Base-by-base conservation (phyloP, 495 filamentous ascomycete genomes). In the Penicillium herquei region DNA sequence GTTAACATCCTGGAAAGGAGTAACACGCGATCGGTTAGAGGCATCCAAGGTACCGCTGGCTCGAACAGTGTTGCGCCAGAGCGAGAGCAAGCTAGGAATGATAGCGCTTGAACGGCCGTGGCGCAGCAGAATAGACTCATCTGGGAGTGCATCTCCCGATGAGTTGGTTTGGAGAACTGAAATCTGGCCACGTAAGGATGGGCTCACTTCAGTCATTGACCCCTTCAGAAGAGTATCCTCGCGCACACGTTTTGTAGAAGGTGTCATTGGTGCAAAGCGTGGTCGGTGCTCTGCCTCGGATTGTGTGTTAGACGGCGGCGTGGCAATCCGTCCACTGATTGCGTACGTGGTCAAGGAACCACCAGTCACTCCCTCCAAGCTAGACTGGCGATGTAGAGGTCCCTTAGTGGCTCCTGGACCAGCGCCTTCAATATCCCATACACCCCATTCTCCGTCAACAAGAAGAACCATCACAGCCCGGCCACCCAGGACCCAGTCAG, bases 401-500 rank as follows among this genome's bases (percentile, higher is more conserved):
- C 71, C 78, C 43, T 79, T 75, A 7, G 68, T 73, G 55, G 64
- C 73, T 65, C 66, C 76, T 4, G 76, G 86, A 55, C 83, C 82
- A 39, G 83, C 79, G 1, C 87, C 85, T 62, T 90, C 85, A 32
- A 92, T 76, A 71, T 95, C 90, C 92, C 93, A 97, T 30, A 98
- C 84, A 4, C 90, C 92, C 92, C 92, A 98, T 73, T 95, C 87
- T 0, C 91, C 93, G 68, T 96, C 91, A 6, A 81, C 81, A 11
- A 93, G 78, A 7, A 98, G 78, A 5, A 84, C 81, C 57, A 96
- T 74, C 37, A 96, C 78, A 11, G 87, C 87, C 40, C 81, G 84
- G 37, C 92, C 92, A 41, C 85, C 83, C n/a, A 87, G 76, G 7
- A 91, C 83, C 93, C 93, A 97, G 51, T 88, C 77, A 0, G 90